Evolutionary conservation across 768 basidiomycete species (phyloP), one percentile per base, ranked within the genome.

Genomic region (Nidularia pulvinata): DNA sequence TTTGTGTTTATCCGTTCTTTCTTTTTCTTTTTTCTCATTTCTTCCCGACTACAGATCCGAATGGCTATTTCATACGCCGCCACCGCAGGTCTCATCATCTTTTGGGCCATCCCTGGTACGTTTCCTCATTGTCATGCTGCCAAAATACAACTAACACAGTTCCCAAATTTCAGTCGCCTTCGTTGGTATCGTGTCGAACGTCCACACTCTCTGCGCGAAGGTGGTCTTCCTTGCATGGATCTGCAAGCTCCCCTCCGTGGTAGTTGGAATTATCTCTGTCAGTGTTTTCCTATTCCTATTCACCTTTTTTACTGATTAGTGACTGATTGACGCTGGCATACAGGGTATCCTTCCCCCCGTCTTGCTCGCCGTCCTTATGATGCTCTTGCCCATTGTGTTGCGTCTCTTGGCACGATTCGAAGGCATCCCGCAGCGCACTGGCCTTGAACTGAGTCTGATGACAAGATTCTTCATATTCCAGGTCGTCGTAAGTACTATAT

Each of bases 371-470:
- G 80, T 98, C 14, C 80, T 99, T 49, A 94, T 95, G 86, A 83
- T 94, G 85, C 75, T 98, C 6, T 77, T 99, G 1, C 84, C 79
- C 0, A 90, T 94, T 62, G 61, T 98, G 13, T 68, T 98, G 54
- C 81, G 96, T 37, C 71, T 92, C 19, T 73, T 98, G 32, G 91
- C 86, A 10, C 76, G 82, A 16, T 88, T 97, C 51, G 93, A 98
- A 71, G 97, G 97, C 16, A 92, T 94, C 16, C 95, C 96, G 0
- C 87, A 90, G 59, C 79, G 80, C 34, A 91, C 87, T 0, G 88
- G 85, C 1, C 71, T 98, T 42, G 96, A 99, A 61, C 79, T 97
- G 4, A 91, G 88, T 49, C 70, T 99, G 63, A 97, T 98, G 95
- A 86, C 85, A 1, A 78, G 97, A 19, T 98, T 80, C 73, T 96